These are phyloP conservation scores for Guadua angustifolia DNA, from an alignment of 176 grass and related monocot genomes.

Conservation along the genomic window DNA sequence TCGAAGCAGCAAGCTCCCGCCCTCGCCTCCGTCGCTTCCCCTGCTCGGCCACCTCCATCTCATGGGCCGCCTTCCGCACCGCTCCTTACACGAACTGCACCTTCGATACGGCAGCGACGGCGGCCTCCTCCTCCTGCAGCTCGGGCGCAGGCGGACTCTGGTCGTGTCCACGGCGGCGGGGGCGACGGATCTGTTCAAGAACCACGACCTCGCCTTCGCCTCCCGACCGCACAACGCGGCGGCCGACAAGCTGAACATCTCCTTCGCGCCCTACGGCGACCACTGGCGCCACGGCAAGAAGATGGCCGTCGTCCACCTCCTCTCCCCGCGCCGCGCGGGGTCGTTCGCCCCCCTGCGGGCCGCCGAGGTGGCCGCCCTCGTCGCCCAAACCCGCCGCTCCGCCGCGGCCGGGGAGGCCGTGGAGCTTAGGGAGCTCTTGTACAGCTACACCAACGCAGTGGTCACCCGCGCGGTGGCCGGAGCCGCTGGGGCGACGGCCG, in stretches of 20 bases:
- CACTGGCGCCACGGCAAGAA: conserved; percentile 66
- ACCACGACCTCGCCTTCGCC: conserved; percentile 75
- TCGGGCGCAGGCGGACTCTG: conserved; percentile 48
- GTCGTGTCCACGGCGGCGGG: conserved; percentile 58
- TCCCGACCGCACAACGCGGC: conserved; percentile 50
- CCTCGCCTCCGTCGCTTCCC: conserved; percentile 63
- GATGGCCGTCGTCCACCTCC: conserved; percentile 65
- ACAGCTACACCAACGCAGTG: conserved; percentile 58
- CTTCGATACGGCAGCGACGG: conserved; percentile 39
- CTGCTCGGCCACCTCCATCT: conserved; percentile 69
- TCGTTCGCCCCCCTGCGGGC: conserved; percentile 51
- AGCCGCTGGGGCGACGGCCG: conserved; percentile 3
- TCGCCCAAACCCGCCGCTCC: background rate
- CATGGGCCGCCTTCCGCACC: conserved; percentile 49
- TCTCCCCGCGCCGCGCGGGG: conserved; percentile 50
- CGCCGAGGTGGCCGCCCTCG: conserved; percentile 44
- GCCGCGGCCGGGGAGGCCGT: conserved; percentile 37
- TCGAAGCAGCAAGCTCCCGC: conserved; percentile 47
- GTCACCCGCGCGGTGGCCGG: conserved; percentile 53
- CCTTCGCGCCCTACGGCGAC: conserved; percentile 64
- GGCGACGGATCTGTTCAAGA: conserved; percentile 52
- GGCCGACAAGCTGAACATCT: conserved; percentile 44
- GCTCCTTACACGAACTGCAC: conserved; percentile 49
- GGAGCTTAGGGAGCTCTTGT: conserved; percentile 52
- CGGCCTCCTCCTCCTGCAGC: conserved; percentile 55